Base-by-base conservation (phyloP, 768 basidiomycete genomes). In the Lactifluus subvellereus region DNA sequence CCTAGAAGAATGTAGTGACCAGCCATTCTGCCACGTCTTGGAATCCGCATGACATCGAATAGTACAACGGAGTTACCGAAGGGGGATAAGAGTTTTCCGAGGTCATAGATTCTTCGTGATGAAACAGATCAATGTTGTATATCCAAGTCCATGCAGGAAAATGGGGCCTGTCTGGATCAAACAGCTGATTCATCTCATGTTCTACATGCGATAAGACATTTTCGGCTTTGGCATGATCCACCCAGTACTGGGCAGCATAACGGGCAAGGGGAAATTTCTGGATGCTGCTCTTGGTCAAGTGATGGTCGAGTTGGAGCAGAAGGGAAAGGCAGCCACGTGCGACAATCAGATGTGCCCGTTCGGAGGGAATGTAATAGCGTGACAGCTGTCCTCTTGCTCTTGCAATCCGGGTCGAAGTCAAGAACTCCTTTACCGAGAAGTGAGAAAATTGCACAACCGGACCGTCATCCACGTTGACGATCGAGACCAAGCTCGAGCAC, bases 181-280 rank as follows among this genome's bases (percentile, higher is more conserved):
- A 60, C 0, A 54, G 8, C 11, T 9, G 27, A 1, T 11, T 13
- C 11, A 54, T 54, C 22, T 22, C 18, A 22, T 48, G 22, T 30
- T 35, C 43, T 6, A 22, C 2, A 6, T 47, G 14, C 10, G 20
- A 38, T 13, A 22, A 37, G 7, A 54, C 59, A 38, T 45, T 30
- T 9, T 11, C 43, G 20, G 45, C 22, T 6, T 40, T 45, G 0
- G 49, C 54, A 9, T 61, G 54, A 2, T 32, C 38, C 0, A 48
- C 13, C 60, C 54, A 61, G 35, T 56, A 18, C 6, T 3, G 10
- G 6, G 47, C 60, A 9, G 60, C 60, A 43, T 61, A 61, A 13
- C 6, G 2, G 14, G 51, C 51, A 16, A 60, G 59, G 1, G 51
- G 59, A 6, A 35, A 38, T 1, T 50, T 13, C 16, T 56, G 2